Evolutionary conservation across 2,329 filamentous ascomycete species (phyloP).

Genomic region (Beauveria medogensis): DNA sequence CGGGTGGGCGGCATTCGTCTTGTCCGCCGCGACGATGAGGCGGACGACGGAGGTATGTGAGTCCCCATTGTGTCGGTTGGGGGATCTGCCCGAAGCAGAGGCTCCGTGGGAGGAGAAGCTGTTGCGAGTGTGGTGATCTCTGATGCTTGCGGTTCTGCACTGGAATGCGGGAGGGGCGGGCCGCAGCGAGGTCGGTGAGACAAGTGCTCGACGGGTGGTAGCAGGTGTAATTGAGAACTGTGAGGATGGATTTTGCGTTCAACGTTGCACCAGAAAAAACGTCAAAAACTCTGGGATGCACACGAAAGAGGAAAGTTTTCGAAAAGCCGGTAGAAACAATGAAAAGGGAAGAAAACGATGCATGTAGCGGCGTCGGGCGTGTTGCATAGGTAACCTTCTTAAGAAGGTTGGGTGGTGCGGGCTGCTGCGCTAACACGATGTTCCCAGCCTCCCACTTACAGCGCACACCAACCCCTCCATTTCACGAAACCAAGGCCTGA

Average conservation of each 20-base stretch:
- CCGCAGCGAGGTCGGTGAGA: constrained; percentile 5
- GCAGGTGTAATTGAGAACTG: neutral
- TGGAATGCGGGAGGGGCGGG: constrained; percentile 13
- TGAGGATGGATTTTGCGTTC: neutral
- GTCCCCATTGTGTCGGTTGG: neutral
- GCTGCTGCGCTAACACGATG: constrained; percentile 12
- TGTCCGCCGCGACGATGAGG: constrained; percentile 10
- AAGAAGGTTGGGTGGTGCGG: constrained; percentile 18
- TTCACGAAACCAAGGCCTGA: constrained; percentile 5
- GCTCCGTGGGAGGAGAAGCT: neutral
- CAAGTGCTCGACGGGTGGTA: neutral
- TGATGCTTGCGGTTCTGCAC: neutral
- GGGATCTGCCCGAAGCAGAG: constrained; percentile 4
- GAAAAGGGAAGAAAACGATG: constrained; percentile 11
- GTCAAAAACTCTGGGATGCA: neutral
- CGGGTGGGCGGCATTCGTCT: neutral
- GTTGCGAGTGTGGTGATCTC: neutral
- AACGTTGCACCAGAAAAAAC: neutral
- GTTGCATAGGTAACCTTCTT: constrained; percentile 24
- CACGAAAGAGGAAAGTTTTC: neutral
- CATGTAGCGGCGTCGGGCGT: constrained; percentile 17
- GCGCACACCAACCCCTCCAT: constrained; percentile 10
- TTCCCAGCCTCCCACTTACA: constrained; percentile 30
- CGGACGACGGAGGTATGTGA: constrained; percentile 10
- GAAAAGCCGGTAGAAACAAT: constrained; percentile 7